Percentiles rank a stretch among this genome's conserved stretches.
Conservation (phyloP, 2,329 filamentous ascomycete genomes). For the Pleurostoma richardsiae region DNA sequence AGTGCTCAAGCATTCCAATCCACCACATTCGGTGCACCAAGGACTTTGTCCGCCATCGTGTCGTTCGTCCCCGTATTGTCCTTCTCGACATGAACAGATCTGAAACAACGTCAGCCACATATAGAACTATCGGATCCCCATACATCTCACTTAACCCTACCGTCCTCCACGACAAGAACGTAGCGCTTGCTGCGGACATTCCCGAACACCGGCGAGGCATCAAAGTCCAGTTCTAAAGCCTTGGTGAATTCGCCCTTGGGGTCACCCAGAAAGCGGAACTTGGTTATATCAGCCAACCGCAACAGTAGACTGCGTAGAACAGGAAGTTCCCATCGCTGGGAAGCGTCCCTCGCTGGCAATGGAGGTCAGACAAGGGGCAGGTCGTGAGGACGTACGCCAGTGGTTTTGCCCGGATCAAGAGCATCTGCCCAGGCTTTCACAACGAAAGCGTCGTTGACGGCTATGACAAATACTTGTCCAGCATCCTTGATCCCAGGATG, state of each 20-base stretch:
- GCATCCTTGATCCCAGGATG: conserved; percentile 73
- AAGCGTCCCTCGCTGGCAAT: too few relatives aligned
- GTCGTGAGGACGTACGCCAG: conserved; percentile 57
- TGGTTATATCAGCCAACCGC: neutral
- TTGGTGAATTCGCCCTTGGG: conserved; percentile 75
- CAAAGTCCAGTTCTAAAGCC: conserved; percentile 77
- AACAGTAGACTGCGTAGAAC: neutral
- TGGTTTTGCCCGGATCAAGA: conserved; percentile 69
- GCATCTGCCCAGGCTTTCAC: conserved; percentile 85
- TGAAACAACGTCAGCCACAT: neutral
- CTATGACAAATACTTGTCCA: conserved; percentile 82
- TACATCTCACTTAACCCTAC: conserved; percentile 60
- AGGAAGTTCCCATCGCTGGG: too few relatives aligned
- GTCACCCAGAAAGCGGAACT: conserved; percentile 89
- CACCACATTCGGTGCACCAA: conserved; percentile 1
- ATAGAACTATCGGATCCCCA: neutral
- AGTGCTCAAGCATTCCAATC: conserved; percentile 6
- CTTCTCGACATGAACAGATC: conserved; percentile 72
- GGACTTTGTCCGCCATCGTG: conserved; percentile 44
- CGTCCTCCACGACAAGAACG: conserved; percentile 75
- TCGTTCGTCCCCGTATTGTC: conserved; percentile 75
- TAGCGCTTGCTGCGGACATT: conserved; percentile 82
- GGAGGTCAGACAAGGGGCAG: too few relatives aligned
- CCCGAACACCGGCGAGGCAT: conserved; percentile 75
- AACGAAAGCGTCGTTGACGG: conserved; percentile 95